These are phyloP conservation scores for Comarum palustre DNA, from an alignment of 306 rosid species.

Conservation along the genomic window DNA sequence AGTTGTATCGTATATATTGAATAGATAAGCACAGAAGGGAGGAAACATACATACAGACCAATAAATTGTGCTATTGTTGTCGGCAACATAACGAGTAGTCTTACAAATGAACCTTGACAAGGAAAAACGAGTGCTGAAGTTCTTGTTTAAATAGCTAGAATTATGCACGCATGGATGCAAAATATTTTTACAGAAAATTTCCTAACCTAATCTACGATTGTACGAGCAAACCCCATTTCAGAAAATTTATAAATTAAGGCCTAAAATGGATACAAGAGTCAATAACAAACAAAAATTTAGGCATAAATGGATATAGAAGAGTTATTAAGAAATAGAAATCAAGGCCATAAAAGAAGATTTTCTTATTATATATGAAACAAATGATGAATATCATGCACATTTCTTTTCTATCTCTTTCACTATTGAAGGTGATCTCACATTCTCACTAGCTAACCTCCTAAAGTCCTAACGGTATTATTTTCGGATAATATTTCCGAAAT, in stretches of 20 bases:
- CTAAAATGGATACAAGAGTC: not conserved
- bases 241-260: not conserved
- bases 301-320: too few relatives aligned
- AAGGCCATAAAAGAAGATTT: not conserved
- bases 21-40: too few relatives aligned
- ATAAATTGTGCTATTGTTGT: not conserved
- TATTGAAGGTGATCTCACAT: not conserved
- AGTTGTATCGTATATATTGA: too few relatives aligned
- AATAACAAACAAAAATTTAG: too few relatives aligned
- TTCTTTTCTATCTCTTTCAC: not conserved
- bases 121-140: not conserved
- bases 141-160: not conserved
- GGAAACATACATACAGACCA: not conserved
- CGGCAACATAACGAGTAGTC: not conserved
- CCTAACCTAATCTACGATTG: not conserved
- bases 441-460: too few relatives aligned
- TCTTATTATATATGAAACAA: not conserved
- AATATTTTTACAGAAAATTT: not conserved
- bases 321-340: too few relatives aligned
- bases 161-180: not conserved
- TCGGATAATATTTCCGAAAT: not conserved
- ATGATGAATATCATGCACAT: not conserved
- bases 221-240: not conserved
- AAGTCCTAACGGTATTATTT: not conserved
- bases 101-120: too few relatives aligned